Conservation (phyloP, 441 rosid species). For the Gossypium gossypioides region DNA sequence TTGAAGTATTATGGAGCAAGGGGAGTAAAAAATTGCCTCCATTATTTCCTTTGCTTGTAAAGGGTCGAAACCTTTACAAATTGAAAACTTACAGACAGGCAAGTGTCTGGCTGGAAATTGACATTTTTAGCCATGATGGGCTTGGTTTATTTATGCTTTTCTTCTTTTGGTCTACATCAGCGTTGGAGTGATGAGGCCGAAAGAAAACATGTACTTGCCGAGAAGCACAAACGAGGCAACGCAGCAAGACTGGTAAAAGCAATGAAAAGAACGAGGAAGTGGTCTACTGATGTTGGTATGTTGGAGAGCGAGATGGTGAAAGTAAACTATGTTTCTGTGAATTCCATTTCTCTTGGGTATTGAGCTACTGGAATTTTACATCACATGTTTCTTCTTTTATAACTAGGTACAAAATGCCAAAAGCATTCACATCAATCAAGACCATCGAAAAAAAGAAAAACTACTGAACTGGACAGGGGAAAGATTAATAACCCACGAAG, state of each 20-base stretch:
- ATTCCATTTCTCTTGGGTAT: neutral
- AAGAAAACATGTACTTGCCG: slow-evolving; percentile 38
- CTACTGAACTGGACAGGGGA: slow-evolving; percentile 19
- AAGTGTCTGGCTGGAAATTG: neutral
- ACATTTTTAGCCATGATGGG: neutral
- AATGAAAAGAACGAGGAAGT: slow-evolving; percentile 23
- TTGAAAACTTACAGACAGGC: slow-evolving; percentile 50
- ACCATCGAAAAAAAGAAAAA: slow-evolving; percentile 20
- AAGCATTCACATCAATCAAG: slow-evolving; percentile 25
- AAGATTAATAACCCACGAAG: slow-evolving; percentile 14
- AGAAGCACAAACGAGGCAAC: slow-evolving; percentile 53
- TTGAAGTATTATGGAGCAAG: slow-evolving; percentile 60
- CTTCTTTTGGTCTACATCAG: slow-evolving; percentile 17
- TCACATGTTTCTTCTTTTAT: neutral
- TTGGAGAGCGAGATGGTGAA: slow-evolving; percentile 8
- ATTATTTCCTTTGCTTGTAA: slow-evolving; percentile 49
- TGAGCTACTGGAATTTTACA: neutral
- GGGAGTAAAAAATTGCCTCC: slow-evolving; percentile 42
- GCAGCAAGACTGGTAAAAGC: slow-evolving; percentile 44
- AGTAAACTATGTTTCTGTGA: slow-evolving; percentile 3
- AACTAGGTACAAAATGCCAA: slow-evolving; percentile 28
- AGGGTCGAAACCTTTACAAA: slow-evolving; percentile 58
- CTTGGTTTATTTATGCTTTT: neutral
- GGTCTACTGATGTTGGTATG: slow-evolving; percentile 26
- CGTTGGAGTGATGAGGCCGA: slow-evolving; percentile 41